phyloP scores from a whole-genome alignment of 129 eudicot genomes.

The Pulicaria dysenterica region DNA sequence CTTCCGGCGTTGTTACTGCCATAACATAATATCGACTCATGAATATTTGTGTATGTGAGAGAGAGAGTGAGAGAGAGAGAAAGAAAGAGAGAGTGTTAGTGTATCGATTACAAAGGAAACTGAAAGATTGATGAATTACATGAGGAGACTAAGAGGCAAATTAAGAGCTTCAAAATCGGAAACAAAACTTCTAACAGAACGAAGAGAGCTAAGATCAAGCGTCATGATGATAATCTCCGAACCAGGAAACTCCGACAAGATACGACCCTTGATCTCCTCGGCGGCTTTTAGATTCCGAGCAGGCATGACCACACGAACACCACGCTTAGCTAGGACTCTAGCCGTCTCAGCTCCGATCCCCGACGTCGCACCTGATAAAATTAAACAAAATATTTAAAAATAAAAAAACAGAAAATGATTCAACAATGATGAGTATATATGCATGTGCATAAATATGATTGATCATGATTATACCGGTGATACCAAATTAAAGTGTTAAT shows the following conservation, averaged over 20 bases:
- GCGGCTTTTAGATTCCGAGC: conserved; percentile 33
- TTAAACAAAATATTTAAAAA: not conserved
- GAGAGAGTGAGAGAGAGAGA: not conserved
- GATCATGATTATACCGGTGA: not conserved
- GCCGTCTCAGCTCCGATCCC: conserved; percentile 79
- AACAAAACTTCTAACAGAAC: conserved; percentile 69
- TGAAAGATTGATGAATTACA: conserved; percentile 39
- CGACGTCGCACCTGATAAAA: conserved; percentile 79
- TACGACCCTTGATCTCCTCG: conserved; percentile 45
- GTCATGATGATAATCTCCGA: conserved; percentile 59
- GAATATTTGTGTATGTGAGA: not conserved
- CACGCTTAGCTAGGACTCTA: conserved; percentile 37
- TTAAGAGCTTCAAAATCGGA: conserved; percentile 59
- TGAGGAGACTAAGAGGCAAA: conserved; percentile 77
- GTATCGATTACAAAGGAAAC: not conserved
- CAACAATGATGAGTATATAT: conserved; percentile 10
- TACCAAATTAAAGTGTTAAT: no score
- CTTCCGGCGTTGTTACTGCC: conserved; percentile 90
- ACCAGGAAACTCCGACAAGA: conserved; percentile 64
- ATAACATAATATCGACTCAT: not conserved
- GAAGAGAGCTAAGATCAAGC: conserved; percentile 84
- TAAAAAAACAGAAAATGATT: not conserved
- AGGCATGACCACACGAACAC: conserved; percentile 28
- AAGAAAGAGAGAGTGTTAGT: not conserved
- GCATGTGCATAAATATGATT: conserved; percentile 37